A percentile compares a stretch with the other conserved stretches of the same genome.
Conservation (phyloP, 176 grass and related monocot species). For the Rhynchospora breviuscula region DNA sequence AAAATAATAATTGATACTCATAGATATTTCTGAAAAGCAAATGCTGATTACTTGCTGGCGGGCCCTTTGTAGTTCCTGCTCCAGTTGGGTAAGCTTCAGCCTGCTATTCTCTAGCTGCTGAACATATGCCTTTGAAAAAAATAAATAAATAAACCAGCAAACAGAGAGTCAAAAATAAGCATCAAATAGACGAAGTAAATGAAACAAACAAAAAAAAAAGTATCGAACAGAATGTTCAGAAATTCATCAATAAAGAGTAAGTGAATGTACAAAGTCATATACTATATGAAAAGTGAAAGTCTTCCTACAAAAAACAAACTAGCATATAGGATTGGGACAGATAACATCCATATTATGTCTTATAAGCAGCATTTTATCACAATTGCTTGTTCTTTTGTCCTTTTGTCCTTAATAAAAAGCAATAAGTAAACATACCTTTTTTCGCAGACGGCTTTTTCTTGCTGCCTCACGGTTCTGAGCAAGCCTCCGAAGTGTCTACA, state of each 20-base stretch:
- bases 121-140: slow-evolving; percentile 73
- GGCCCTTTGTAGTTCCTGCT: slow-evolving; percentile 94
- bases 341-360: neutral
- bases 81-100: slow-evolving; percentile 93
- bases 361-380: neutral
- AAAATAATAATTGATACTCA: neutral
- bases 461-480: slow-evolving; percentile 99
- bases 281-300: neutral
- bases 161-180: neutral
- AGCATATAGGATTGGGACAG: neutral
- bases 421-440: slow-evolving; percentile 45
- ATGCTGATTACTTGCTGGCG: slow-evolving; percentile 69
- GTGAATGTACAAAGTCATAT: neutral
- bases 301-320: neutral
- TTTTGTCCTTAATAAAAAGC: neutral
- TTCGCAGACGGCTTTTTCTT: slow-evolving; percentile 80
- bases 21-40: neutral
- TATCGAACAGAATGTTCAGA: neutral
- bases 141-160: slow-evolving; percentile 3
- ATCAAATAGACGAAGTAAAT: neutral
- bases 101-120: slow-evolving; percentile 99
- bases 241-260: neutral
- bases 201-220: neutral
- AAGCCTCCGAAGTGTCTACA: slow-evolving; percentile 64
- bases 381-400: neutral